Evolutionary conservation across 305 asterid species (phyloP).

Genomic region (Ajuga reptans): DNA sequence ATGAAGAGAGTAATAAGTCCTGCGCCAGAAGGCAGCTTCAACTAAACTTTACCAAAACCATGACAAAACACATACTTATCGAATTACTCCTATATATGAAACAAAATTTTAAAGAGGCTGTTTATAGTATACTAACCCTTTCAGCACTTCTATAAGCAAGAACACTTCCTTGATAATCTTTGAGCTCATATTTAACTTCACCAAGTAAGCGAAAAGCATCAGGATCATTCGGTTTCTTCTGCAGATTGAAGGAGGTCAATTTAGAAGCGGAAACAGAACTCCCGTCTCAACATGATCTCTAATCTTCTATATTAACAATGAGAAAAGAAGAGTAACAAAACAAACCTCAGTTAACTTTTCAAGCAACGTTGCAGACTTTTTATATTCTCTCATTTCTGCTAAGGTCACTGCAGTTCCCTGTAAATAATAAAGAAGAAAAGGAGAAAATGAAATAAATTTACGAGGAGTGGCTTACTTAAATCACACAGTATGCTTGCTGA

Average conservation of each 20-base stretch:
- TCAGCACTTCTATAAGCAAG: conserved; percentile 61
- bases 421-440: not conserved
- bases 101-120: not conserved
- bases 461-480: conserved; percentile 16
- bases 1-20: conserved; percentile 20
- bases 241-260: conserved; percentile 28
- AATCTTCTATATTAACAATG: not conserved
- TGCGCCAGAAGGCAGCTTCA: not conserved
- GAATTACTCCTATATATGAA: not conserved
- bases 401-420: conserved; percentile 94
- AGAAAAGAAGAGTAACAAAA: conserved; percentile 16
- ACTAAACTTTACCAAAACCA: not conserved
- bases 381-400: conserved; percentile 71
- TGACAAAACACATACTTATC: not conserved
- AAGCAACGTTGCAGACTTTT: conserved; percentile 52
- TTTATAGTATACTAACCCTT: conserved; percentile 41
- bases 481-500: not conserved
- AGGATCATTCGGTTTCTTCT: conserved; percentile 65
- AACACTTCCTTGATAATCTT: conserved; percentile 80
- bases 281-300: conserved; percentile 1
- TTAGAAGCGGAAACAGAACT: conserved; percentile 20
- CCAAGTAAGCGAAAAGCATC: conserved; percentile 88
- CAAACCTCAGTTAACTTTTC: conserved; percentile 71
- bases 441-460: conserved; percentile 5
- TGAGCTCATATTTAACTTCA: conserved; percentile 76